Evolutionary conservation across 2,329 filamentous ascomycete species (phyloP).

Genomic region (Paecilomyces sp.): DNA sequence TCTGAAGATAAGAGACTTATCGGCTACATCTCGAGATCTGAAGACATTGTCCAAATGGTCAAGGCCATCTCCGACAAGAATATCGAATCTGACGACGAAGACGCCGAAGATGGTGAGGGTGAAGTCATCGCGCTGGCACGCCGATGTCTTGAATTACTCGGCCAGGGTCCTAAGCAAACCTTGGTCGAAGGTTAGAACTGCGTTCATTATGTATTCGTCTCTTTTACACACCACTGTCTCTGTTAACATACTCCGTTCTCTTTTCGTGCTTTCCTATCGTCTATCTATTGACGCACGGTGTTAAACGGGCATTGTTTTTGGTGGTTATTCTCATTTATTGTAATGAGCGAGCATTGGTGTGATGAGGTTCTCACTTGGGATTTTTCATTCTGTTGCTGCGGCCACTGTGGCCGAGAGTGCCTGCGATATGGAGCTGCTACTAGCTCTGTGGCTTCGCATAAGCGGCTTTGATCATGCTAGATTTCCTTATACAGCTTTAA

Average conservation of each 20-base stretch:
- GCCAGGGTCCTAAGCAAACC: slow-evolving; percentile 65
- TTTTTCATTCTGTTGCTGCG: slow-evolving; percentile 1
- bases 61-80: slow-evolving; percentile 83
- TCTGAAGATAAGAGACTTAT: slow-evolving; percentile 90
- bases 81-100: slow-evolving; percentile 78
- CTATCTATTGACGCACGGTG: slow-evolving; percentile 13
- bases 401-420: neutral
- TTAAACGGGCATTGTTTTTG: slow-evolving; percentile 26
- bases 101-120: slow-evolving; percentile 82
- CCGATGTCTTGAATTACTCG: slow-evolving; percentile 79
- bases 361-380: slow-evolving; percentile 10
- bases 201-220: slow-evolving; percentile 4
- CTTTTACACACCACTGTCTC: slow-evolving; percentile 5
- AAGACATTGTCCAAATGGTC: slow-evolving; percentile 88
- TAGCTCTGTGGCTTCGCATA: neutral
- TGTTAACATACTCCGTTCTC: slow-evolving; percentile 10
- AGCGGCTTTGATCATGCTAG: neutral
- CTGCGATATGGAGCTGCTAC: neutral
- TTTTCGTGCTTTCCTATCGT: slow-evolving; percentile 8
- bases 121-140: slow-evolving; percentile 89
- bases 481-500: slow-evolving; percentile 2
- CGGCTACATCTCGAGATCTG: slow-evolving; percentile 77
- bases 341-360: slow-evolving; percentile 28
- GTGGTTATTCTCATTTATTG: slow-evolving; percentile 12
- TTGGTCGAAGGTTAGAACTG: slow-evolving; percentile 67